Evolutionary conservation across 176 grass and related monocot genomes (phyloP).

Genomic region (Otatea glauca): DNA sequence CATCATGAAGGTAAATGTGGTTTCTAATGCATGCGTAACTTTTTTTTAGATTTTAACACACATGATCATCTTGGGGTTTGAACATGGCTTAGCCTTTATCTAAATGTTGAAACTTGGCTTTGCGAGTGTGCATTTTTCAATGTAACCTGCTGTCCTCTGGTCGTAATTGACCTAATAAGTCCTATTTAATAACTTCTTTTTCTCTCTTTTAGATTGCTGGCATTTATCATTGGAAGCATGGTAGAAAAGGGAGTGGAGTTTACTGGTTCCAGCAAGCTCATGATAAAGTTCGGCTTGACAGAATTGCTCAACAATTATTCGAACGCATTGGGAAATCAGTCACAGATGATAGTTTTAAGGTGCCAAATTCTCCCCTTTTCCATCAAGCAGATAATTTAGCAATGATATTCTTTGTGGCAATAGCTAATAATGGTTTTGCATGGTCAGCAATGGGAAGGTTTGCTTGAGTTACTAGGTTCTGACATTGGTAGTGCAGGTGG

Average conservation of each 20-base stretch:
- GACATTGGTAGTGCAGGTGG: conserved; percentile 84
- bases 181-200: conserved; percentile 28
- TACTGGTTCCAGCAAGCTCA: conserved; percentile 95
- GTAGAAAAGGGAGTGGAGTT: conserved; percentile 83
- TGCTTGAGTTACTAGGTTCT: conserved; percentile 87
- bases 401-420: conserved; percentile 35
- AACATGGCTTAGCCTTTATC: conserved; percentile 33
- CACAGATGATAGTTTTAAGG: conserved; percentile 94
- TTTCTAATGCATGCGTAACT: conserved; percentile 18
- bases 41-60: conserved; percentile 23
- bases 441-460: conserved; percentile 92
- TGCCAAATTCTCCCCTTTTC: conserved; percentile 36
- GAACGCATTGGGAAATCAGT: conserved; percentile 83
- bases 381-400: neutral
- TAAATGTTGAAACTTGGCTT: neutral
- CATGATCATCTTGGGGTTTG: conserved; percentile 30
- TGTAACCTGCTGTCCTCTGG: neutral
- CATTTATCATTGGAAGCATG: conserved; percentile 94
- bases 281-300: conserved; percentile 77
- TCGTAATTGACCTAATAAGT: neutral
- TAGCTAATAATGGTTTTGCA: conserved; percentile 52
- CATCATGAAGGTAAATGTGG: conserved; percentile 81
- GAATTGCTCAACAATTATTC: conserved; percentile 91
- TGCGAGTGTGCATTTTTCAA: conserved; percentile 19
- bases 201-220: conserved; percentile 70